These are phyloP conservation scores for Aspergillus ustus DNA, from an alignment of 2,329 filamentous ascomycete genomes.

Conservation along the genomic window DNA sequence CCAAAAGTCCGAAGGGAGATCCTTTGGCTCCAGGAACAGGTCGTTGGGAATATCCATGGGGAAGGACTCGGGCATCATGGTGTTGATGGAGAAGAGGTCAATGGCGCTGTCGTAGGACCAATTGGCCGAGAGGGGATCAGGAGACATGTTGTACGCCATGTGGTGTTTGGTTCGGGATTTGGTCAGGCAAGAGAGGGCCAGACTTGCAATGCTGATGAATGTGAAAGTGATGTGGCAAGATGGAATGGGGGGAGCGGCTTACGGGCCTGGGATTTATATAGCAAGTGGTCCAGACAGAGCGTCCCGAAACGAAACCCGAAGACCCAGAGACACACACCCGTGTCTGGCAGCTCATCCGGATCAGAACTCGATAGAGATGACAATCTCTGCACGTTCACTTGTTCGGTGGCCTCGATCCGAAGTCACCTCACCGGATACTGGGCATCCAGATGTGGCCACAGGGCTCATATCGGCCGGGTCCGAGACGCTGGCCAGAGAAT, in stretches of 20 bases:
- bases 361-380: slow-evolving; percentile 1
- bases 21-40: slow-evolving; percentile 35
- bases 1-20: slow-evolving; percentile 37
- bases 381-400: slow-evolving; percentile 15
- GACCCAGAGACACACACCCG: not conserved
- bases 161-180: not conserved
- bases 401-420: slow-evolving; percentile 25
- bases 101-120: slow-evolving; percentile 43
- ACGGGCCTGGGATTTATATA: slow-evolving; percentile 2
- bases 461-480: slow-evolving; percentile 26
- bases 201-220: slow-evolving; percentile 5
- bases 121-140: slow-evolving; percentile 41
- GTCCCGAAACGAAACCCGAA: slow-evolving; percentile 1
- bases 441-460: slow-evolving; percentile 21
- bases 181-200: not conserved
- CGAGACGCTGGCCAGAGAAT: slow-evolving; percentile 13
- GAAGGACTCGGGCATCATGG: slow-evolving; percentile 36
- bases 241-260: not conserved
- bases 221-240: not conserved
- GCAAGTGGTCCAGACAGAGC: not conserved
- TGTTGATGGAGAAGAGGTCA: slow-evolving; percentile 39
- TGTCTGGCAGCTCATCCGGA: not conserved
- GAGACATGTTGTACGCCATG: slow-evolving; percentile 20
- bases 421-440: slow-evolving; percentile 33
- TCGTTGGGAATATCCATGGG: slow-evolving; percentile 37